These are phyloP conservation scores for Phytopythium boreale DNA, from an alignment of 352 stramenopile genomes.

Conservation along the genomic window DNA sequence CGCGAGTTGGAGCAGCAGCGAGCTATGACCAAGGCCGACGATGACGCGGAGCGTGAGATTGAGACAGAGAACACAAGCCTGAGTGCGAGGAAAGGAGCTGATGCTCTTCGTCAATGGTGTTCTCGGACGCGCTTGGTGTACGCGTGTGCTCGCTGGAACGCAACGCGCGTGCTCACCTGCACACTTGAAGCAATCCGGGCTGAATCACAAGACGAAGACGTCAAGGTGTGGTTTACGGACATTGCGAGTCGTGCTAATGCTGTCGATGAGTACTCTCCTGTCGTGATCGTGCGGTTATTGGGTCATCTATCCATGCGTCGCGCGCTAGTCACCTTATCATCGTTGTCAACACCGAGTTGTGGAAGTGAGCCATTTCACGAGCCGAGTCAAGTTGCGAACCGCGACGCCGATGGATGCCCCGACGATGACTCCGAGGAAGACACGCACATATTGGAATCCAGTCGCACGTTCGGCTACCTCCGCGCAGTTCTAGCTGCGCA, in stretches of 20 bases:
- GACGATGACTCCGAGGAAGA: background rate
- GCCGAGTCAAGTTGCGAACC: background rate
- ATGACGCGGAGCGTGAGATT: background rate
- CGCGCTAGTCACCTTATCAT: background rate
- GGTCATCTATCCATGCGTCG: conserved; percentile 9
- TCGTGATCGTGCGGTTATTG: conserved; percentile 25
- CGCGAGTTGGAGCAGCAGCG: background rate
- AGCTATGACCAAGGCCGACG: background rate
- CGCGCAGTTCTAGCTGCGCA: background rate
- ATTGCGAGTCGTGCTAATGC: background rate
- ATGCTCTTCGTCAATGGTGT: background rate
- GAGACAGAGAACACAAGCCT: background rate
- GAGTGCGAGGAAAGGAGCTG: background rate
- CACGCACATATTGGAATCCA: background rate
- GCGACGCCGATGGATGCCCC: too few species aligned
- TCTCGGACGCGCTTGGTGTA: conserved; percentile 10
- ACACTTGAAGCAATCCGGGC: background rate
- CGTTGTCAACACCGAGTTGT: background rate
- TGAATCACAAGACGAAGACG: conserved; percentile 1
- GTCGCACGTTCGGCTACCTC: background rate
- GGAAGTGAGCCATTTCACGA: background rate
- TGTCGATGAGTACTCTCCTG: conserved; percentile 18
- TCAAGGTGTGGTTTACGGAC: background rate
- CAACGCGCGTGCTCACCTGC: conserved; percentile 10
- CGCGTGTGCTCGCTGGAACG: conserved; percentile 33